phyloP scores from a whole-genome alignment of 2,329 filamentous ascomycete species.

The Lasiodiplodia gonubiensis region DNA sequence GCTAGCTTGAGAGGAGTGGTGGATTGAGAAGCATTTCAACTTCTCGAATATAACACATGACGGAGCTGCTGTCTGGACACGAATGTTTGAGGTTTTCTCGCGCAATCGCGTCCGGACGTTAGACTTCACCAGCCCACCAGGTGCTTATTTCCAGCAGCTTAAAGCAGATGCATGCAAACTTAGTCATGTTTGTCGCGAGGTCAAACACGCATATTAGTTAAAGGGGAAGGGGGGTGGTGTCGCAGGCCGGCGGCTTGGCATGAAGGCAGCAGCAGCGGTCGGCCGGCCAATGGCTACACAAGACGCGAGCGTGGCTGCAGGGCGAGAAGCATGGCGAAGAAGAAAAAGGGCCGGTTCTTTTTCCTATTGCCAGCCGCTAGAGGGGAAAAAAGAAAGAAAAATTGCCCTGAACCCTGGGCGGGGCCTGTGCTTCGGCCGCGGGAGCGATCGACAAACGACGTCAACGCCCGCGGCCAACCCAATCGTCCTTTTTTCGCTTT shows the following conservation, averaged over 20 bases:
- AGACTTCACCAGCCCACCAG: neutral
- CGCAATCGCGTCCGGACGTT: neutral
- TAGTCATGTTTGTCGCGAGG: neutral
- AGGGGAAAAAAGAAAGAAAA: constrained; percentile 12
- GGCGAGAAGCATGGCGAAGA: neutral
- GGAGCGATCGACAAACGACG: no score
- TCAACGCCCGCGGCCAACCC: neutral
- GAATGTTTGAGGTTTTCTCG: neutral
- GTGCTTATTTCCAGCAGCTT: neutral
- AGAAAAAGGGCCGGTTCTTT: neutral
- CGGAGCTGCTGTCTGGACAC: neutral
- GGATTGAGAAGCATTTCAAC: neutral
- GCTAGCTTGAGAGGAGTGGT: neutral
- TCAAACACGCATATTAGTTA: neutral
- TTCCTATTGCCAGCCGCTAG: neutral
- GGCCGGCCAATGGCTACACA: neutral
- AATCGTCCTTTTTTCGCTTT: constrained; percentile 7
- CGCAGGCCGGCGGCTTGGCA: neutral
- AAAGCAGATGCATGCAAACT: neutral
- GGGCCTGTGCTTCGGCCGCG: neutral
- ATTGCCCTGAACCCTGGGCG: neutral
- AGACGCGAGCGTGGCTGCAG: neutral
- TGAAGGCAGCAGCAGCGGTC: neutral
- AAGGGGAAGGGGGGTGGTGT: neutral
- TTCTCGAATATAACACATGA: neutral